Evolutionary conservation across 148 eudicot species (phyloP).

Genomic region (Vaccinium myrtillus): DNA sequence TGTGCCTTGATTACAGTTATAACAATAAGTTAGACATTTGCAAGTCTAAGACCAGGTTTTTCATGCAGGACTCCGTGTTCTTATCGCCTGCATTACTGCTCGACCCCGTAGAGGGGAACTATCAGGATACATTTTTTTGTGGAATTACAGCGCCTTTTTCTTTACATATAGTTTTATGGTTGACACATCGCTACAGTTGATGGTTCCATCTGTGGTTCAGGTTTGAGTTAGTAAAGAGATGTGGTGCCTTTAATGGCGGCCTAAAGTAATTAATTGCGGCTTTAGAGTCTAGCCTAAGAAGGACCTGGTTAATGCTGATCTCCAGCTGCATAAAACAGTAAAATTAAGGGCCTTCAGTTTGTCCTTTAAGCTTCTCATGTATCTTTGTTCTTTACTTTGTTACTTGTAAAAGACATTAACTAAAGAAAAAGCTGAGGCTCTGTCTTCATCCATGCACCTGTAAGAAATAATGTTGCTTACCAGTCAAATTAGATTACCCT

Average conservation of each 20-base stretch:
- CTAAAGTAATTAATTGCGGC: neutral
- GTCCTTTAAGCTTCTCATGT: neutral
- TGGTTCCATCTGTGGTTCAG: neutral
- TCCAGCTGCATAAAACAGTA: neutral
- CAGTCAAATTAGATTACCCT: too few relatives aligned
- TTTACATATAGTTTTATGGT: neutral
- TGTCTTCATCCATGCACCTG: conserved; percentile 7
- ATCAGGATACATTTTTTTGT: neutral
- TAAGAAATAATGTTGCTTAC: neutral
- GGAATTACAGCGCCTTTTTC: neutral
- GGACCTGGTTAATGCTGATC: neutral
- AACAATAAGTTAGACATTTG: neutral
- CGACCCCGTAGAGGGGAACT: neutral
- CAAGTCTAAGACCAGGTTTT: neutral
- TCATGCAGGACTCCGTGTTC: neutral
- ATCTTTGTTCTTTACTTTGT: neutral
- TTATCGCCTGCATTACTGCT: neutral
- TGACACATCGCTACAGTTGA: neutral
- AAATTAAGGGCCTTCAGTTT: neutral
- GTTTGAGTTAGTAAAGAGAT: neutral
- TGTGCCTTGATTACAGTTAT: neutral
- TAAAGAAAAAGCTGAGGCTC: neutral
- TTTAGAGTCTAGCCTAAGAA: neutral
- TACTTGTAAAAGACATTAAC: neutral
- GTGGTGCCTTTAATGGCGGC: neutral